Percentiles rank a stretch among this genome's conserved stretches.
Conservation (phyloP, 208 protist species). For the Spongospora subterranea region DNA sequence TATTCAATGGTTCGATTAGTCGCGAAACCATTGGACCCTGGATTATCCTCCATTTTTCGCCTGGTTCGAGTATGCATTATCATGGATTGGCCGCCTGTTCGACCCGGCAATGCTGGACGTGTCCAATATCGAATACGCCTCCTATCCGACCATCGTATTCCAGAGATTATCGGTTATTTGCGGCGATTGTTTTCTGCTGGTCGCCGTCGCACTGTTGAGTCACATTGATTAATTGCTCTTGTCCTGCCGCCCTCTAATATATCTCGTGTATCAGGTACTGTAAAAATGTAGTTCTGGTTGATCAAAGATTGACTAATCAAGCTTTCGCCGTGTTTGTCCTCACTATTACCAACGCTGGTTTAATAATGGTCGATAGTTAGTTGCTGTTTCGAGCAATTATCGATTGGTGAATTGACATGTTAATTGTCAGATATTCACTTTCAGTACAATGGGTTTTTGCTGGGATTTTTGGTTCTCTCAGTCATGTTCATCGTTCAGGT, state of each 20-base stretch:
- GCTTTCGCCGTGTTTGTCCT: conserved; percentile 56
- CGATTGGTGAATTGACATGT: neutral
- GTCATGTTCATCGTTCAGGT: conserved; percentile 50
- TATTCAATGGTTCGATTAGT: conserved; percentile 62
- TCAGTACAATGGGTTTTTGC: conserved; percentile 87
- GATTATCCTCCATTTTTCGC: conserved; percentile 90
- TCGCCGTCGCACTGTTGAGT: neutral
- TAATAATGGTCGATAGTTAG: conserved; percentile 76
- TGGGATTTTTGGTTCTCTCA: conserved; percentile 77
- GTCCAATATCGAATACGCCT: conserved; percentile 70
- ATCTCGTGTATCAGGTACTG: neutral
- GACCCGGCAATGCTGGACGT: conserved; percentile 79
- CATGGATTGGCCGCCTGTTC: conserved; percentile 57
- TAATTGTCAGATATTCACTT: conserved; percentile 77
- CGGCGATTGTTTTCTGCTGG: conserved; percentile 8
- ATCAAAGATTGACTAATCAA: neutral
- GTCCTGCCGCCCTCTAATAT: neutral
- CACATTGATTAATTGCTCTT: neutral
- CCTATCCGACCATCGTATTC: conserved; percentile 74
- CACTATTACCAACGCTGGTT: conserved; percentile 72
- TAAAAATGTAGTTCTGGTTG: neutral
- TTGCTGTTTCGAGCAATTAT: neutral
- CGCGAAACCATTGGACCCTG: conserved; percentile 84
- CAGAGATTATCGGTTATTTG: conserved; percentile 56
- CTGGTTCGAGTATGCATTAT: conserved; percentile 81